These are phyloP conservation scores for Fusarium sp. DNA, from an alignment of 2,329 filamentous ascomycete species.

Conservation along the genomic window DNA sequence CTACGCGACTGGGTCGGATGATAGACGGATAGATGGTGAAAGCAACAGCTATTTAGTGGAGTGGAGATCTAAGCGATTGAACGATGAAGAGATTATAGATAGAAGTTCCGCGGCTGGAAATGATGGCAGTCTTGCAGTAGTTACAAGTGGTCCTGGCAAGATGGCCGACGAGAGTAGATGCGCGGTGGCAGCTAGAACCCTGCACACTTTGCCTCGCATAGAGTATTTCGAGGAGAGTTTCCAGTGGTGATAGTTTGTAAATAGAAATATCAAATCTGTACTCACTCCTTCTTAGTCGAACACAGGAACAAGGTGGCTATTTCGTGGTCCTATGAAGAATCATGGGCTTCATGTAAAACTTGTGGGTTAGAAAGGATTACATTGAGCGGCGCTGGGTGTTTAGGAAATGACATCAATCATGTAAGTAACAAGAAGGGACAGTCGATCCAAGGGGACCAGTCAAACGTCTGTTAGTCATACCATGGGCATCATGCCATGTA, in stretches of 20 bases:
- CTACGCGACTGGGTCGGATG: neutral
- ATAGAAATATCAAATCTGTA: neutral
- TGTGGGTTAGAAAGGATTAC: no score
- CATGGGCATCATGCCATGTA: no score
- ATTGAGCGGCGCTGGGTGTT: no score
- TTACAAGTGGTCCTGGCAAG: conserved; percentile 16
- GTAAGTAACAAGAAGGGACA: no score
- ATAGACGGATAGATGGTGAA: neutral
- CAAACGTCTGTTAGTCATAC: no score
- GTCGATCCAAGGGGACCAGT: no score
- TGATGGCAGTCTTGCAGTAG: conserved; percentile 1
- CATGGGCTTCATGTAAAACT: no score
- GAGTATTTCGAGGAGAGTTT: conserved; percentile 30
- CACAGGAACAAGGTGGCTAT: no score
- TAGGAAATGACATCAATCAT: no score
- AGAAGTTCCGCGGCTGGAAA: neutral
- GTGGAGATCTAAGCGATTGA: neutral
- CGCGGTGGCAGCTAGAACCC: neutral
- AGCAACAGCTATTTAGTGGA: neutral
- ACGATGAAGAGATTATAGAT: neutral
- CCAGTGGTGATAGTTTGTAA: neutral
- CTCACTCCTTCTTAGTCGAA: no score
- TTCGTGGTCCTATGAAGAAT: no score
- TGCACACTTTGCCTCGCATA: neutral
- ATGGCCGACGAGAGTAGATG: conserved; percentile 23